Evolutionary conservation across 441 rosid species (phyloP), one percentile per base, ranked within the genome.

Genomic region (Corymbia calophylla): DNA sequence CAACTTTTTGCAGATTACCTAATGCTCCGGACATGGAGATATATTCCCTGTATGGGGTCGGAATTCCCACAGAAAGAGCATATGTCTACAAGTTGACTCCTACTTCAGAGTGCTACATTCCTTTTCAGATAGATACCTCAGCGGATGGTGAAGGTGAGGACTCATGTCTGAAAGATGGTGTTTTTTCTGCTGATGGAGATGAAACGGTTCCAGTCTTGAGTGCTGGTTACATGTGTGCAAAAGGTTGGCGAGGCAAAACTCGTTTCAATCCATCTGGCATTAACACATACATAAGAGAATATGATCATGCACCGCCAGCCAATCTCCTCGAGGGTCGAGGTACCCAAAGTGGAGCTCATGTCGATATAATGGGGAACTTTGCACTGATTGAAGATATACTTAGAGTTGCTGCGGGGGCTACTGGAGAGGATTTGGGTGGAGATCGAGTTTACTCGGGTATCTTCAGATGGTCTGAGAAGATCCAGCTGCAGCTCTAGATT

Each of bases 11-110:
- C 93, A 98, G 99, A 94, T 94, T 98, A 92, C 99, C 99, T 17
- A 92, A 95, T 91, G 98, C 99, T 55, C 98, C 99, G 3, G 98
- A 97, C n/a, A 97, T 98, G 98, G 99, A 98, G 91, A 95, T 98
- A 39, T 96, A 90, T 92, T 96, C 99, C 49, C 80, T 97, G 92
- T 98, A 98, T 6, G 99, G 99, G 86, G 99, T 97, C 49, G 99
- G 99, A 85, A 94, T 97, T 88, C 99, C 97, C 60, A 98, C 99
- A 0, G 99, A 98, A 94, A 89, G 99, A 92, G 96, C 99, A 32
- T 98, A 97, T 68, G 90, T 97, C 16, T 98, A 97, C 94, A 94
- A 95, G 95, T 68, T 94, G 58, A 93, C 97, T 89, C 96, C 94
- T 86, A 89, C 95, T 47, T 94, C 95, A 9, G 99, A 97, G 89